A percentile compares a stretch with the other conserved stretches of the same genome.
Evolutionary conservation across 257 asterid species (phyloP).

Genomic region (Fraxinus quadrangulata): DNA sequence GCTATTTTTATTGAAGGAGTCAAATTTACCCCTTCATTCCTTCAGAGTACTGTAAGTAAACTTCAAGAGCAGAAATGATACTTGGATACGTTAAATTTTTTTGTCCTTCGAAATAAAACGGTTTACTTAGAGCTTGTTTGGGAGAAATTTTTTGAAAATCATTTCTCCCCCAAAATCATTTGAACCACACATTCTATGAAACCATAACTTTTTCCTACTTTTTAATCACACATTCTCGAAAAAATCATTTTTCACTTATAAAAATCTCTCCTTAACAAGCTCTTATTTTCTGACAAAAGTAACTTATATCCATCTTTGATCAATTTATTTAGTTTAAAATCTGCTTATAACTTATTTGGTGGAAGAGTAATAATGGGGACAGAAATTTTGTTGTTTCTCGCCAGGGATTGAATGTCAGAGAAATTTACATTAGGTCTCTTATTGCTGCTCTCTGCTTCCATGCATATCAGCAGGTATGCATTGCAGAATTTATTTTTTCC

Average conservation of each 20-base stretch:
- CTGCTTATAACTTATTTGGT: neutral
- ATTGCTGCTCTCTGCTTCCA: conserved; percentile 82
- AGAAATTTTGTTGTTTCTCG: conserved; percentile 6
- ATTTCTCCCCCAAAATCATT: too few relatives aligned
- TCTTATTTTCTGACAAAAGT: neutral
- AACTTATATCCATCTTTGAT: neutral
- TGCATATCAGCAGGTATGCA: conserved; percentile 92
- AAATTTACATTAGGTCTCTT: conserved; percentile 63
- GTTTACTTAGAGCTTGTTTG: neutral
- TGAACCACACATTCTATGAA: too few relatives aligned
- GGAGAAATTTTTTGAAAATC: too few relatives aligned
- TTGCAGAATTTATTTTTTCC: neutral
- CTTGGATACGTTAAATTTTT: neutral
- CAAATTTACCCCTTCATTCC: conserved; percentile 68
- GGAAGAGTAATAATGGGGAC: neutral
- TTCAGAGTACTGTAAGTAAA: conserved; percentile 71
- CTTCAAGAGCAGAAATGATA: neutral
- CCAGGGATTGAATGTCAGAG: conserved; percentile 68
- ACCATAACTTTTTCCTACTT: too few relatives aligned
- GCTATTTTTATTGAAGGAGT: conserved; percentile 52
- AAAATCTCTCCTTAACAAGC: neutral
- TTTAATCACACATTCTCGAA: too few relatives aligned
- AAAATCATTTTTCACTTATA: neutral
- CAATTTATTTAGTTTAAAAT: neutral
- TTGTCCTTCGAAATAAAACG: neutral